phyloP scores from a whole-genome alignment of 805 yeast species.

The Candida coleopterorum region DNA sequence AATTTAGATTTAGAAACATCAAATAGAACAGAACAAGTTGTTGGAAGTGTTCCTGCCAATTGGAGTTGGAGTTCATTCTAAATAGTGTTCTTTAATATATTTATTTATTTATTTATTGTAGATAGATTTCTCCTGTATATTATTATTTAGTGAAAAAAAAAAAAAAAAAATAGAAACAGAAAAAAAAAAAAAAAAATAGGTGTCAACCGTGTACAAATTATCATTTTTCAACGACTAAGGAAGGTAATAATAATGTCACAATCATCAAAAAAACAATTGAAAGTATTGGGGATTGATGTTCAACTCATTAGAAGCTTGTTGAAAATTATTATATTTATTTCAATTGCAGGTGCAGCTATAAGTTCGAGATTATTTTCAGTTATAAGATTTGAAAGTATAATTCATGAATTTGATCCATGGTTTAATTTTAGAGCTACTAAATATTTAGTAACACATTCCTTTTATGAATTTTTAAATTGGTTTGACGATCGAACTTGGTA shows the following conservation, averaged over 20 bases:
- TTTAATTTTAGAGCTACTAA: slow-evolving; percentile 96
- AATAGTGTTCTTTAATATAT: not conserved
- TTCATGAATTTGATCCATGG: slow-evolving; percentile 98
- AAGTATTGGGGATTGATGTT: slow-evolving; percentile 27
- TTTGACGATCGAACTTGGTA: slow-evolving; percentile 99
- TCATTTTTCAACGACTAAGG: slow-evolving; percentile 3
- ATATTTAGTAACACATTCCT: slow-evolving; percentile 77
- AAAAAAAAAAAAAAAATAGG: slow-evolving; percentile 1
- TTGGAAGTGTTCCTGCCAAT: slow-evolving; percentile 61
- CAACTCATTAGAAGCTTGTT: slow-evolving; percentile 44
- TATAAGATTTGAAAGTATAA: slow-evolving; percentile 89
- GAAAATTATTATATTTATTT: slow-evolving; percentile 61
- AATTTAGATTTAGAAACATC: slow-evolving; percentile 13
- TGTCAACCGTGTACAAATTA: not conserved
- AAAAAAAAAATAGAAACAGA: not conserved
- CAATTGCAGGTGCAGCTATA: slow-evolving; percentile 87
- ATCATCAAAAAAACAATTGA: slow-evolving; percentile 15
- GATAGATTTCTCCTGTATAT: slow-evolving; percentile 3
- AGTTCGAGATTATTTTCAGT: slow-evolving; percentile 94
- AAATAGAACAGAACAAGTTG: slow-evolving; percentile 24
- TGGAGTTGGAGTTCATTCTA: slow-evolving; percentile 79
- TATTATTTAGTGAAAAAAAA: too few species aligned
- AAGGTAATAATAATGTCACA: not conserved
- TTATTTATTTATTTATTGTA: not conserved
- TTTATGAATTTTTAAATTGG: slow-evolving; percentile 93